phyloP scores from a whole-genome alignment of 441 rosid species.

The Metrosideros polymorpha region DNA sequence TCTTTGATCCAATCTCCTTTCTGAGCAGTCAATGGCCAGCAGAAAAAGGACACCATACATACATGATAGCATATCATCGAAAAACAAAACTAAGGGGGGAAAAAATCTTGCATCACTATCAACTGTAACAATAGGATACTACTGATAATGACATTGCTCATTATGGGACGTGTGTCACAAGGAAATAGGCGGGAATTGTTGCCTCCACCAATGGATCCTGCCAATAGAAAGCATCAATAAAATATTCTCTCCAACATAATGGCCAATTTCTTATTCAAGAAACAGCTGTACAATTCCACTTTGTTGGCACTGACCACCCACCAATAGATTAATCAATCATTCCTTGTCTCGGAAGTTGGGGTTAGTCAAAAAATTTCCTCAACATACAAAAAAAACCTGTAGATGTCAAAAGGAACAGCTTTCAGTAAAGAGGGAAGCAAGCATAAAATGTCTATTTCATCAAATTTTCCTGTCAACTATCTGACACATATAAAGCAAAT shows the following conservation, averaged over 20 bases:
- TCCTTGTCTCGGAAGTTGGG: background rate
- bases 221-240: background rate
- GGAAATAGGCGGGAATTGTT: background rate
- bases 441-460: background rate
- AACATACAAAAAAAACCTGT: background rate
- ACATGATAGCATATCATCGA: background rate
- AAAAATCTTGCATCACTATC: background rate
- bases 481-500: background rate
- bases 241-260: background rate
- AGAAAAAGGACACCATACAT: background rate
- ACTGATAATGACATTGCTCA: background rate
- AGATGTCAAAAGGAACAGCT: background rate
- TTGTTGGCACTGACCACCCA: background rate
- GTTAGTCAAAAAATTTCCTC: background rate
- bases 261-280: background rate
- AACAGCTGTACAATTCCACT: background rate
- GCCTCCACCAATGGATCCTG: constrained; percentile 2
- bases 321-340: background rate
- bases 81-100: background rate
- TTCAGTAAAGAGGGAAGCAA: background rate
- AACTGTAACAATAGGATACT: background rate
- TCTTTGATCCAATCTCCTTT: background rate
- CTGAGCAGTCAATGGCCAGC: background rate
- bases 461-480: background rate
- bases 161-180: background rate